phyloP scores from a whole-genome alignment of 2,329 filamentous ascomycete genomes.

The Penicillium sumatraense region DNA sequence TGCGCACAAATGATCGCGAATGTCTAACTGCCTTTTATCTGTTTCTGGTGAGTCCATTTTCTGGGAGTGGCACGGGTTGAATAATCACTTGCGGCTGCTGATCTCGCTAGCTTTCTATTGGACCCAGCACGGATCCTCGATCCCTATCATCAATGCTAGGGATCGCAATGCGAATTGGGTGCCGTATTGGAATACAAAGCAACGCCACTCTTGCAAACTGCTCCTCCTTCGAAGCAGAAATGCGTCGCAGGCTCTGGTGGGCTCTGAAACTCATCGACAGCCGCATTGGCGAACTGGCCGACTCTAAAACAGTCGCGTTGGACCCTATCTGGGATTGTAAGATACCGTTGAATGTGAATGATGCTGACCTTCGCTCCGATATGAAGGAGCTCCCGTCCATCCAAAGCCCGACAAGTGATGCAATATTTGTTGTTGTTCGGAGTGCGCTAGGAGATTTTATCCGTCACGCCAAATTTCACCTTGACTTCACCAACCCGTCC shows the following conservation, averaged over 20 bases:
- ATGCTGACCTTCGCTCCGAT: conserved; percentile 45
- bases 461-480: conserved; percentile 38
- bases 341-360: conserved; percentile 48
- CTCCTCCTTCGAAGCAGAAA: conserved; percentile 65
- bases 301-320: conserved; percentile 46
- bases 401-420: conserved; percentile 12
- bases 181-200: conserved; percentile 70
- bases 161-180: conserved; percentile 68
- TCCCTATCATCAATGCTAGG: conserved; percentile 65
- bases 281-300: conserved; percentile 69
- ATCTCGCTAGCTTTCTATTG: conserved; percentile 57
- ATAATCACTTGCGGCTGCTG: conserved; percentile 13
- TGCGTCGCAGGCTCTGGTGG: conserved; percentile 76
- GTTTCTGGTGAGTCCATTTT: conserved; percentile 53
- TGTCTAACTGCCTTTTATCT: conserved; percentile 58
- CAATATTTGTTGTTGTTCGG: conserved; percentile 17
- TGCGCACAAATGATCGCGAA: conserved; percentile 49
- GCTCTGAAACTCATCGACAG: conserved; percentile 70
- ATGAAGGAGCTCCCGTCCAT: conserved; percentile 38
- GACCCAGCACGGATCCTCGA: conserved; percentile 64
- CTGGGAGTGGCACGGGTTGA: not conserved
- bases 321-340: conserved; percentile 51
- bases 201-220: conserved; percentile 57
- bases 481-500: conserved; percentile 53
- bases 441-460: conserved; percentile 18